Evolutionary conservation across 257 asterid genomes (phyloP).

Genomic region (Osmanthus fragrans): DNA sequence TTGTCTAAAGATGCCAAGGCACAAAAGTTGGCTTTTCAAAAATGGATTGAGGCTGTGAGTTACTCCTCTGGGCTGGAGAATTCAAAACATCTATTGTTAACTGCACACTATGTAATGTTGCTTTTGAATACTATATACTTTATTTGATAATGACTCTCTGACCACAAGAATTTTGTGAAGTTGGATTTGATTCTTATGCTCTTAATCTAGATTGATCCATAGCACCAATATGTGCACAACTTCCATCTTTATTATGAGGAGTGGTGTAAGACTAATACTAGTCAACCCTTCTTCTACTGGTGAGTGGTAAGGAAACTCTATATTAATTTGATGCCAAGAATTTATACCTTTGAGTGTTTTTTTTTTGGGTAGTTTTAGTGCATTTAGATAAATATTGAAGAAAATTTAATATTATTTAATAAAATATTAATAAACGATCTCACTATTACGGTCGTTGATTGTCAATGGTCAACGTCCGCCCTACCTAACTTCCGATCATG

Average conservation of each 20-base stretch:
- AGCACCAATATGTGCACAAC: slow-evolving; percentile 94
- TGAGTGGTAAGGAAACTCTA: slow-evolving; percentile 29
- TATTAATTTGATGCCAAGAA: neutral
- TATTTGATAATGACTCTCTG: neutral
- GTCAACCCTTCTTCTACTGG: slow-evolving; percentile 97
- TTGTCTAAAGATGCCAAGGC: slow-evolving; percentile 77
- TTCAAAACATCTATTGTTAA: too few species aligned
- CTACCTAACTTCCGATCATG: too few species aligned
- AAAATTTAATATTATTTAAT: too few species aligned
- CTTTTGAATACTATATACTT: slow-evolving; percentile 25
- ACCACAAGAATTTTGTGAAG: neutral
- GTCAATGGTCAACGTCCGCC: too few species aligned
- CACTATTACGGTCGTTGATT: too few species aligned
- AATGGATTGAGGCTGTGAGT: slow-evolving; percentile 79
- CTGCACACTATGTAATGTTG: slow-evolving; percentile 34
- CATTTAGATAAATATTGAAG: too few species aligned
- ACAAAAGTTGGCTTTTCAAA: slow-evolving; percentile 88
- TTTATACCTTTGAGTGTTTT: neutral
- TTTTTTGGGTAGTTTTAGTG: too few species aligned
- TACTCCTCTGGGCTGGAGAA: too few species aligned
- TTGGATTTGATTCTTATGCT: slow-evolving; percentile 15
- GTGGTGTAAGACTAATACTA: slow-evolving; percentile 77
- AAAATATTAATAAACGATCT: too few species aligned
- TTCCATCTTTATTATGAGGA: slow-evolving; percentile 73
- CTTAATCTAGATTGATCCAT: slow-evolving; percentile 71